These are phyloP conservation scores for Golubevia pallescens DNA, from an alignment of 1,284 basidiomycete genomes.

Conservation along the genomic window DNA sequence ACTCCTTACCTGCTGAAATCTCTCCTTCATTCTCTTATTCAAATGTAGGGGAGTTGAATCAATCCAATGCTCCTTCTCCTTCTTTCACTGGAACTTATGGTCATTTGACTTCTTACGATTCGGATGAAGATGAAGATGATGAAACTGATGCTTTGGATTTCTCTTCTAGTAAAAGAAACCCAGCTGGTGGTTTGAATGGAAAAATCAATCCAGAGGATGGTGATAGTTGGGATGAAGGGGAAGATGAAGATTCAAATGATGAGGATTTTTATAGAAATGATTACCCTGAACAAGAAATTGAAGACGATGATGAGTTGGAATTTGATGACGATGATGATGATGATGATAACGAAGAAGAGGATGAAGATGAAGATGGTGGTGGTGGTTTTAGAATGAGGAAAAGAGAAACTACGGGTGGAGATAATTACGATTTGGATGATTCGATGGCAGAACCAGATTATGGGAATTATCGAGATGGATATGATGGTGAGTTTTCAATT, in stretches of 20 bases:
- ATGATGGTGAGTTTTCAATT: no score
- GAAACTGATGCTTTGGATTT: background rate
- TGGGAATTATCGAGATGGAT: no score
- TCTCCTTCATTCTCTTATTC: slow-evolving; percentile 19
- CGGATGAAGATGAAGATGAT: background rate
- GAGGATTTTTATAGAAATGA: slow-evolving; percentile 60
- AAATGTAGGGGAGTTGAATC: slow-evolving; percentile 19
- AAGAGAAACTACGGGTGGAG: background rate
- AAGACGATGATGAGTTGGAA: slow-evolving; percentile 40
- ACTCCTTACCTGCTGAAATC: slow-evolving; percentile 4
- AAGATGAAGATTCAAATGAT: slow-evolving; percentile 59
- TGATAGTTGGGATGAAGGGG: slow-evolving; percentile 45
- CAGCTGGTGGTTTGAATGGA: slow-evolving; percentile 25
- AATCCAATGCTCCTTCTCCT: slow-evolving; percentile 13
- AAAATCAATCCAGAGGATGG: slow-evolving; percentile 21
- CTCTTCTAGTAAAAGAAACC: slow-evolving; percentile 12
- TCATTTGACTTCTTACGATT: slow-evolving; percentile 1
- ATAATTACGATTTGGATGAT: background rate
- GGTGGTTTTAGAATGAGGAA: background rate
- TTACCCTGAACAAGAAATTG: slow-evolving; percentile 49
- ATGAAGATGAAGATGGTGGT: slow-evolving; percentile 17
- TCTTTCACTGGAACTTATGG: slow-evolving; percentile 15
- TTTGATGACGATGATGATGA: slow-evolving; percentile 26
- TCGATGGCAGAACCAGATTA: no score
- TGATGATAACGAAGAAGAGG: slow-evolving; percentile 14